Base-by-base conservation (phyloP, 768 basidiomycete genomes). In the Tulasnella sp. region DNA sequence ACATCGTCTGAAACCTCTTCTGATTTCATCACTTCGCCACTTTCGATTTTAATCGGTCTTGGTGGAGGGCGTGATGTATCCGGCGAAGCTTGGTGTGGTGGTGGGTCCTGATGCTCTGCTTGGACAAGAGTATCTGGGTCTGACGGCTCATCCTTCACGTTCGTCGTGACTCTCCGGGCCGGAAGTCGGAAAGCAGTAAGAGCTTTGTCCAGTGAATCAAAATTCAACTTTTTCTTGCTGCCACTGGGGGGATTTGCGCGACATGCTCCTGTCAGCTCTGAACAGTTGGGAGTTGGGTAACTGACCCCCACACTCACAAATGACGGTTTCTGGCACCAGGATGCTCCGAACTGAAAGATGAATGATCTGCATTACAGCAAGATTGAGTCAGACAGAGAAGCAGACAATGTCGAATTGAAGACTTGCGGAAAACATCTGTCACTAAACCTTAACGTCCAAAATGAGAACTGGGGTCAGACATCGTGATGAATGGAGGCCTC, bases 191-290 rank as follows among this genome's bases (percentile, higher is more conserved):
- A 92, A 22, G 96, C 91, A 1, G 91, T 92, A 49, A 97, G 85
- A 0, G 90, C 89, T 81, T 94, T 96, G 83, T 95, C 93, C 40
- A 97, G 87, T 2, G 92, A 88, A 80, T 93, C 92, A 88, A 90
- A 90, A 76, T 91, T 88, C n/a, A 86, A 84, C 0, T 25, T 31
- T 31, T 31, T 58, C 34, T 34, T 8, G 74, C 74, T 67, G 25
- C 74, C 64, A 67, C 74, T 75, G 54, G 38, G 31, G 39, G 39
- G 40, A 14, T 9, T 37, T 71, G 34, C 34, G 39, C 34, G 71
- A 6, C 31, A 64, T 31, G 71, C 14, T 71, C 12, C 49, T 6
- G 9, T 5, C 29, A 74, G 12, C 17, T 9, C 11, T 19, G 5
- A 58, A 17, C 12, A 17, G 49, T 5, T 25, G 80, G 34, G 40